phyloP scores from a whole-genome alignment of 305 asterid genomes.

The Solanum chacoense region DNA sequence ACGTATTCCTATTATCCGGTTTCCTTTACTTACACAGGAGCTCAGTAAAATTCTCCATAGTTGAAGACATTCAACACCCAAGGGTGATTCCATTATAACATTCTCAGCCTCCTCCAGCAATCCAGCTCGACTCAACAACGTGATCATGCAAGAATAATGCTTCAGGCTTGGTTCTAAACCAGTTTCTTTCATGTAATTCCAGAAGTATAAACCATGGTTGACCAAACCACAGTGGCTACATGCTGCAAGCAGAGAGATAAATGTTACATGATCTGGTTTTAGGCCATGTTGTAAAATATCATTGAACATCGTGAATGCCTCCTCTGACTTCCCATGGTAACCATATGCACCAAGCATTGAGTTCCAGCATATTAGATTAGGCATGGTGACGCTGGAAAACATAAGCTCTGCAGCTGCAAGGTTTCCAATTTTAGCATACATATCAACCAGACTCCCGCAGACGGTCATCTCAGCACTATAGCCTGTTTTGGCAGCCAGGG shows the following conservation, averaged over 20 bases:
- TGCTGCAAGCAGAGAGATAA: conserved; percentile 54
- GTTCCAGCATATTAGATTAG: conserved; percentile 77
- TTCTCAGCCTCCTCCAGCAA: conserved; percentile 62
- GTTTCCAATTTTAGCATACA: conserved; percentile 80
- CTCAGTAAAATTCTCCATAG: conserved; percentile 63
- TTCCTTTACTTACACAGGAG: conserved; percentile 39
- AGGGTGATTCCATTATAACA: conserved; percentile 39
- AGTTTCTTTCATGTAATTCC: conserved; percentile 59
- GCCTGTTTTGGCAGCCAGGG: conserved; percentile 51
- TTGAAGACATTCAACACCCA: conserved; percentile 28
- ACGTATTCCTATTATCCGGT: conserved; percentile 31
- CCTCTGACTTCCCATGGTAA: conserved; percentile 56
- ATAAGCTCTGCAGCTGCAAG: conserved; percentile 36
- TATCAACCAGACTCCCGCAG: conserved; percentile 55
- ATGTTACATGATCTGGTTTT: conserved; percentile 58
- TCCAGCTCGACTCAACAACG: conserved; percentile 64
- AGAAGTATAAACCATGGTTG: conserved; percentile 31
- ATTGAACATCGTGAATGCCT: conserved; percentile 42
- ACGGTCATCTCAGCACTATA: conserved; percentile 40
- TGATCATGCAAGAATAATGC: conserved; percentile 73
- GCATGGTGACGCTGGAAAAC: conserved; percentile 23
- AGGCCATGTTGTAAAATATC: conserved; percentile 39
- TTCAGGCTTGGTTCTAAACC: conserved; percentile 47
- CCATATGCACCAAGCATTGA: conserved; percentile 67
- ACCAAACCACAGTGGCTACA: conserved; percentile 81